Percentiles rank a stretch among this genome's conserved stretches.
phyloP scores from a whole-genome alignment of 345 rosid genomes.

The Brassica rapa region DNA sequence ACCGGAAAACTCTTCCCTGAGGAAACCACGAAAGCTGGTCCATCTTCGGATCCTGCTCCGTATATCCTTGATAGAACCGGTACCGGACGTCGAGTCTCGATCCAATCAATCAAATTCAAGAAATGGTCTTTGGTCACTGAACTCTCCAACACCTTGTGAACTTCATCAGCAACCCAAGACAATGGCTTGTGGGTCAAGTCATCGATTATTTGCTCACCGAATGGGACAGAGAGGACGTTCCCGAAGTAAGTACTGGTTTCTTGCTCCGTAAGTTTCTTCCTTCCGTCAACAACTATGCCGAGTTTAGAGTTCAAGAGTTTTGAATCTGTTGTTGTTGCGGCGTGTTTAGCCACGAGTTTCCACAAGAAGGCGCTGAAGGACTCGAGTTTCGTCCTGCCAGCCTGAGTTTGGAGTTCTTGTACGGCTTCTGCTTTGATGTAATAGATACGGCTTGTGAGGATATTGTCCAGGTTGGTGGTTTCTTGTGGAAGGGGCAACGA shows the following conservation, averaged over 20 bases:
- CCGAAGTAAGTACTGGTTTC: conserved; percentile 33
- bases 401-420: conserved; percentile 44
- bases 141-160: conserved; percentile 43
- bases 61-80: conserved; percentile 58
- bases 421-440: conserved; percentile 46
- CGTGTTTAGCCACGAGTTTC: conserved; percentile 58
- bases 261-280: conserved; percentile 45
- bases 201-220: conserved; percentile 40
- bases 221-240: conserved; percentile 69
- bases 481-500: conserved; percentile 50
- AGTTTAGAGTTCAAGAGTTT: conserved; percentile 40
- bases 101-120: conserved; percentile 75
- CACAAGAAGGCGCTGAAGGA: conserved; percentile 67
- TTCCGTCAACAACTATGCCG: conserved; percentile 74
- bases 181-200: conserved; percentile 51
- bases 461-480: conserved; percentile 13
- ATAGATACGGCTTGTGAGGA: conserved; percentile 60
- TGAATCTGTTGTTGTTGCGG: conserved; percentile 11
- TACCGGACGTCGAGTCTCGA: conserved; percentile 61
- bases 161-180: conserved; percentile 54
- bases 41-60: conserved; percentile 39
- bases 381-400: conserved; percentile 62
- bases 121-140: conserved; percentile 63
- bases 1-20: conserved; percentile 69
- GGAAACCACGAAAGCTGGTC: conserved; percentile 71